Base-by-base conservation (phyloP, 2,329 filamentous ascomycete genomes). In the Fusarium liriodendri region DNA sequence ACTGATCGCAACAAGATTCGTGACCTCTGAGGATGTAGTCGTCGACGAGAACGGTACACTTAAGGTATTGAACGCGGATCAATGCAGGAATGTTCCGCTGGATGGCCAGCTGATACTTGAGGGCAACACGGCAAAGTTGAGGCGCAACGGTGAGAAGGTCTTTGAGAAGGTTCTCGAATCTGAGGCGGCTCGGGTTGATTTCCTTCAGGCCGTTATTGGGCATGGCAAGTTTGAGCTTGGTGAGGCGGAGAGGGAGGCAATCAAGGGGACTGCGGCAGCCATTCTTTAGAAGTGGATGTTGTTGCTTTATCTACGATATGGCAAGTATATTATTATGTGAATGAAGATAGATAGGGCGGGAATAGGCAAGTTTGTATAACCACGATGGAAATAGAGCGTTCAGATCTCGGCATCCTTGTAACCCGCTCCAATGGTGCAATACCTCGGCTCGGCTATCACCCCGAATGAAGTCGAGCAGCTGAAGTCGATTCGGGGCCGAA, bases 161-260 rank as follows among this genome's bases (percentile, higher is more conserved):
- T 65, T 88, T n/a, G 81, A 84, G 67, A 81, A 66, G n/a, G 81
- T 69, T 13, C 74, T 89, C 22, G 77, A 82, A 62, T 86, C 69
- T 3, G 89, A 91, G 77, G 79, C 81, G 13, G 83, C 89, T 55
- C 81, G 89, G 11, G 80, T 89, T 22, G 69, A 76, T 54, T 88
- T 85, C 13, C 77, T 91, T 72, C 82, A 83, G 47, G 71, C 86
- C 85, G 73, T 91, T 90, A 73, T 82, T 14, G 47, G 47, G 11
- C 27, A 32, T 14, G 47, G 47, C 47, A 54, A 79, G 9, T 84
- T 91, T 57, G 77, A 81, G 38, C 78, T 91, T 35, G 83, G 76
- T 1, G 79, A 82, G 9, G 79, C 82, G 64, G 89, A 91, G 73
- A 82, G 82, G 55, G 80, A 77, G 40, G 87, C 85, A 0, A 90